A percentile compares a stretch with the other conserved stretches of the same genome.
Evolutionary conservation across 805 yeast genomes (phyloP).

Genomic region (Sungouiella blattae): DNA sequence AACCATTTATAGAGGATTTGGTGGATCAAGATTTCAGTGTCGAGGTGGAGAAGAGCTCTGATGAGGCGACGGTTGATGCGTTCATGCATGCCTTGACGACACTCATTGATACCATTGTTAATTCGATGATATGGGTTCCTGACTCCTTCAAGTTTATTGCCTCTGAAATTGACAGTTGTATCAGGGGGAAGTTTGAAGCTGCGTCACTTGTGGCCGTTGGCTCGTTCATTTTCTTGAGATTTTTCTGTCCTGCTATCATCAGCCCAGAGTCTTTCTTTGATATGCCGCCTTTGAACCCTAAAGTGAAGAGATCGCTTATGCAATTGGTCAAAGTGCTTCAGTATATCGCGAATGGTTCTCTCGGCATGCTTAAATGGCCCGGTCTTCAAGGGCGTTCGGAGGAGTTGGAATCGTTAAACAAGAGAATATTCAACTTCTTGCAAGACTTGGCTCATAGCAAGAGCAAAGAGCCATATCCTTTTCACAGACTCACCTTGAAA

Average conservation of each 20-base stretch:
- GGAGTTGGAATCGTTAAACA: conserved; percentile 31
- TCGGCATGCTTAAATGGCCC: conserved; percentile 64
- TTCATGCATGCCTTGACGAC: conserved; percentile 56
- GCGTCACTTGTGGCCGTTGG: conserved; percentile 69
- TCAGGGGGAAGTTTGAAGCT: conserved; percentile 59
- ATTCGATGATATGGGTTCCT: conserved; percentile 60
- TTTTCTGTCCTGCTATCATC: conserved; percentile 85
- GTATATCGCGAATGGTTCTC: conserved; percentile 79
- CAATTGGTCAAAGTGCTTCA: conserved; percentile 82
- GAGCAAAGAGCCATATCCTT: conserved; percentile 20
- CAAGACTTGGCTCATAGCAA: conserved; percentile 17
- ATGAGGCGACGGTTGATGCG: conserved; percentile 32
- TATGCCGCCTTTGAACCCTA: conserved; percentile 24
- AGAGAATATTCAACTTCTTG: conserved; percentile 28
- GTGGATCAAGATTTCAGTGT: conserved; percentile 47
- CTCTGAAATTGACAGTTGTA: conserved; percentile 55
- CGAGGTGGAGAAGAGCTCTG: conserved; percentile 58
- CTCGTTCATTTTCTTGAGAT: conserved; percentile 77
- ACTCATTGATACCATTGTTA: conserved; percentile 57
- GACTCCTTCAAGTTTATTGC: conserved; percentile 70
- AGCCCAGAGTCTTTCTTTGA: conserved; percentile 66
- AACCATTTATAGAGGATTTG: conserved; percentile 55
- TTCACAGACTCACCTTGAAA: conserved; percentile 19
- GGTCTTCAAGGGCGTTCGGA: conserved; percentile 40
- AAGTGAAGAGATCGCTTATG: conserved; percentile 62